Base-by-base conservation (phyloP, 257 asterid genomes). In the Solanum pinnatisectum region DNA sequence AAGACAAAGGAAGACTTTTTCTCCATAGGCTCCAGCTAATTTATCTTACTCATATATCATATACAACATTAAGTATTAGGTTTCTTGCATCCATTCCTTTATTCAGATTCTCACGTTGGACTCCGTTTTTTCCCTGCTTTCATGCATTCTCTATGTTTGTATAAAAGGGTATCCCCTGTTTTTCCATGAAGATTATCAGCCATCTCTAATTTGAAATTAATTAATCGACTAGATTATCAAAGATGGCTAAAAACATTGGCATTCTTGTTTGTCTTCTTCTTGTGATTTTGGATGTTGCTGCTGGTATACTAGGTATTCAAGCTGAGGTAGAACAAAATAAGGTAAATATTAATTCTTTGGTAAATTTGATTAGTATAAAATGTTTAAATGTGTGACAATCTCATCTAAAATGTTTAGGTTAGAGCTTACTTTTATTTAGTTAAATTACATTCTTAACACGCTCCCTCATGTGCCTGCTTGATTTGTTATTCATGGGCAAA, bases 1-100 rank as follows among this genome's bases (percentile, higher is more conserved):
- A 67, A 87, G 89, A 91, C 92, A 91, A 93, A 95, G 88, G 92
- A 89, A 87, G n/a, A 94, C 95, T 93, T 95, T 94, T 88, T 82
- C 87, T 89, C 85, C 87, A 89, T 90, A 82, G 73, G 15, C 88
- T 86, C 89, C 95, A 93, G 93, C 95, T 93, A 86, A 91, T 88
- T 93, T 84, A 91, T 88, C 85, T 49, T 52, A 42, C 89, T 83
- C 89, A 84, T 59, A 37, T 76, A 67, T 30, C 77, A 89, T 84
- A 89, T 74, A 82, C 81, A 74, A 37, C 81, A 86, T 87, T 52
- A 52, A 52, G 10, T 18, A 85, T 83, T 88, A 87, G 83, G 60
- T 86, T 77, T 87, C 90, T 87, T 79, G 89, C 90, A 33, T 86
- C 68, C 25, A 32, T 82, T 32, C 86, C 96, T 92, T 94, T 95